These are phyloP conservation scores for Eutrema japonicum DNA, from an alignment of 345 rosid species.

Conservation along the genomic window DNA sequence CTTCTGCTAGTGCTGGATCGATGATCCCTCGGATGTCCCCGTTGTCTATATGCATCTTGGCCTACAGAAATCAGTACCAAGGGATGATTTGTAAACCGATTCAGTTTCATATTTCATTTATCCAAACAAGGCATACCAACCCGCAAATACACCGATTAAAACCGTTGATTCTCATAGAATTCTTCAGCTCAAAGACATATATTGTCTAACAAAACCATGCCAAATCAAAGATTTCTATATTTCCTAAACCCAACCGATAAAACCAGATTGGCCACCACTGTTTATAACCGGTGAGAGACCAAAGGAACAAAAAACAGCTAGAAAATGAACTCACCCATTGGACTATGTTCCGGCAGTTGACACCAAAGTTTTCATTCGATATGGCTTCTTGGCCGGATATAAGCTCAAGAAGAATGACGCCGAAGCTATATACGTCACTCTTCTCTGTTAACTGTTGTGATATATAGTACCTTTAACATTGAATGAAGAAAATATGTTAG, in stretches of 20 bases:
- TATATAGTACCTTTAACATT: constrained; percentile 72
- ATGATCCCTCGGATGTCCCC: constrained; percentile 93
- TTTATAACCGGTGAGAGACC: too few relatives aligned
- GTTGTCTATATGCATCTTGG: constrained; percentile 89
- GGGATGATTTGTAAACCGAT: too few relatives aligned
- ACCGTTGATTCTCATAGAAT: too few relatives aligned
- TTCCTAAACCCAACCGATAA: neutral
- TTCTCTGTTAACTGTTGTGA: constrained; percentile 97
- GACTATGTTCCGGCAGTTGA: constrained; percentile 91
- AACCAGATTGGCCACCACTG: neutral
- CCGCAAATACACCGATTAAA: too few relatives aligned
- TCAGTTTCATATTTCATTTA: too few relatives aligned
- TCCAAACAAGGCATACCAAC: too few relatives aligned
- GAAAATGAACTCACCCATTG: constrained; percentile 79
- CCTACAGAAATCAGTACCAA: constrained; percentile 48
- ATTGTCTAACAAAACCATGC: too few relatives aligned
- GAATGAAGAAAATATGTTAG: neutral
- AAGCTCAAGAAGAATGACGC: constrained; percentile 94
- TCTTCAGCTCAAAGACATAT: too few relatives aligned
- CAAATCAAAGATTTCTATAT: too few relatives aligned
- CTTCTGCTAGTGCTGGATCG: constrained; percentile 58
- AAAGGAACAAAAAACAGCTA: too few relatives aligned
- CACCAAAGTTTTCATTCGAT: constrained; percentile 88
- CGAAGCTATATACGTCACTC: constrained; percentile 98
- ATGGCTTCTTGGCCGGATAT: constrained; percentile 97